Evolutionary conservation across 768 basidiomycete species (phyloP).

Genomic region (Phanerochaete carnosa): DNA sequence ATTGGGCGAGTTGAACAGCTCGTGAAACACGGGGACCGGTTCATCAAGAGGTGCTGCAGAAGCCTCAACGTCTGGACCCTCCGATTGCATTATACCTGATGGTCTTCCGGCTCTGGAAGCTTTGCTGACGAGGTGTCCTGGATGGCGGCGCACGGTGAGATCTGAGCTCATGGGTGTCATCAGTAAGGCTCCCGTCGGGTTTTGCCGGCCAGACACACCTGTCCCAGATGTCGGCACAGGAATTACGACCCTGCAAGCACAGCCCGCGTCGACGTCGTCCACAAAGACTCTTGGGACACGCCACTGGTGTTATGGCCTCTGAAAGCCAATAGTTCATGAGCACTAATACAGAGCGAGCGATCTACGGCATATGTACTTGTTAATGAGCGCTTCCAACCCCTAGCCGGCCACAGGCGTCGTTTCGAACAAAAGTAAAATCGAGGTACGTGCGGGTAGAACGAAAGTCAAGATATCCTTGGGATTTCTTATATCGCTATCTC

Average conservation of each 20-base stretch:
- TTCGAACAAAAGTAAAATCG: neutral
- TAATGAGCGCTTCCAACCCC: neutral
- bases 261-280: neutral
- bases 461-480: too few species aligned
- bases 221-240: neutral
- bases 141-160: neutral
- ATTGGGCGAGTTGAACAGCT: constrained; percentile 48
- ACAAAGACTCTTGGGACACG: neutral
- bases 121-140: neutral
- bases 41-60: neutral
- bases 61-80: neutral
- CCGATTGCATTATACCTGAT: neutral
- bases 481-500: neutral
- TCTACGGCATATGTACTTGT: neutral
- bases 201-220: neutral
- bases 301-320: neutral
- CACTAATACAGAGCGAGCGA: neutral
- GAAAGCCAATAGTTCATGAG: neutral
- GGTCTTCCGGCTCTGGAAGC: neutral
- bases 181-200: neutral
- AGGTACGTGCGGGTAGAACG: neutral
- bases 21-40: constrained; percentile 35
- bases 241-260: neutral
- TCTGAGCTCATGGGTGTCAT: neutral
- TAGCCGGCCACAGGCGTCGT: neutral